Base-by-base conservation (phyloP, 2,329 filamentous ascomycete species). In the Mollisia scopiformis region DNA sequence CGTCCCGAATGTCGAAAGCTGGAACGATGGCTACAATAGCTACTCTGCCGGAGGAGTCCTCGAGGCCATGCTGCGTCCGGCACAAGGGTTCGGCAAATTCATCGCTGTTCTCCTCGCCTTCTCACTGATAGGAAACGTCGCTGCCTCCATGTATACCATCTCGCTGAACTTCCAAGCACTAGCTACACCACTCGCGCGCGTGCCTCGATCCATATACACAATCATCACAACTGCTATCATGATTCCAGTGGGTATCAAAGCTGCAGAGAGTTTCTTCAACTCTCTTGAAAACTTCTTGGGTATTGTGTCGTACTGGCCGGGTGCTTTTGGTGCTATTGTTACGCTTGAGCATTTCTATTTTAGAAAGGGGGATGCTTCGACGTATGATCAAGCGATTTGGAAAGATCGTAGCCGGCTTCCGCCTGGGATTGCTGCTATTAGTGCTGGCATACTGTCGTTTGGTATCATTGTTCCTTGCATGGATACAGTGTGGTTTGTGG, bases 391-490 rank as follows among this genome's bases (percentile, higher is more conserved):
- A 0, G 80, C 83, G 33, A 72, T 80, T 61, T 90, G 88, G 73
- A 82, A 87, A 60, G 77, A 82, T 56, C 80, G 82, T 0, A 69
- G 75, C 0, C 81, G 80, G 52, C 79, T 91, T 0, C 87, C 88
- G 0, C 78, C 82, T 0, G 84, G 88, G 1, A 79, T 88, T 53
- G 87, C 88, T 6, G 66, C 86, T 8, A 69, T 80, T 2, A 84
- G 87, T 0, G 90, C 90, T 72, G 79, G 78, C 67, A 82, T 82
- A 54, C 25, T 62, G 19, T 53, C 60, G 1, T 66, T 66, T 64
- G 88, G 88, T 49, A 75, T 89, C 43, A 78, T 80, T 1, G 88
- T 88, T n/a, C 87, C 88, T 70, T 80, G 88, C 6, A 91, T 91
- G 86, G 81, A 81, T 31, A 87, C 91, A 73, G 73, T 77, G 0